Evolutionary conservation across 192 early-diverging fungal genomes (phyloP).

Genomic region (Dissophora globulifera): DNA sequence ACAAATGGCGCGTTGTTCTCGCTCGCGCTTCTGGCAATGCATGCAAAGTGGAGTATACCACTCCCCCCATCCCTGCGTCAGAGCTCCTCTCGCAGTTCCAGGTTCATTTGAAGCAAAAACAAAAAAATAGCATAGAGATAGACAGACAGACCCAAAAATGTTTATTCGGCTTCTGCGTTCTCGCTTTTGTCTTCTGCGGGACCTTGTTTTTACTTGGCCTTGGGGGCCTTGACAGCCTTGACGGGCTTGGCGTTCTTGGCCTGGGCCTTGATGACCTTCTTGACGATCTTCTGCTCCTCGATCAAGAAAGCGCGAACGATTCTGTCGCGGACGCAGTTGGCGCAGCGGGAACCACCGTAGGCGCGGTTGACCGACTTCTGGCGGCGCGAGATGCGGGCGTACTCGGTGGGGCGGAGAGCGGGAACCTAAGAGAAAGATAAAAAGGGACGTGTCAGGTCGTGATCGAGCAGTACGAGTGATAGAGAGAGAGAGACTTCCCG

Average conservation of each 20-base stretch:
- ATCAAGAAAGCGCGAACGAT: conserved; percentile 99
- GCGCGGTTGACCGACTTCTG: conserved; percentile 94
- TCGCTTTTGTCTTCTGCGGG: neutral
- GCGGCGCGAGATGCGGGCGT: conserved; percentile 89
- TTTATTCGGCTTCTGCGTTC: neutral
- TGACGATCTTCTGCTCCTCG: conserved; percentile 99
- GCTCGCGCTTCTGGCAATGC: no score
- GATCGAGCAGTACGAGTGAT: no score
- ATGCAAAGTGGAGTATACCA: no score
- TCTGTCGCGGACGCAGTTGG: conserved; percentile 77
- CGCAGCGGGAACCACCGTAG: conserved; percentile 98
- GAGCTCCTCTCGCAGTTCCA: no score
- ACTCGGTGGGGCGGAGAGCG: conserved; percentile 92
- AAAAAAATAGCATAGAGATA: neutral
- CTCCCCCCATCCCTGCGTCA: no score
- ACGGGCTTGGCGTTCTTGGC: conserved; percentile 52
- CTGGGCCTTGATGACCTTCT: conserved; percentile 94
- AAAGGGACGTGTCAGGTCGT: no score
- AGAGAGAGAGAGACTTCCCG: no score
- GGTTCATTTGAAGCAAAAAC: no score
- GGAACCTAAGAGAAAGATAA: no score
- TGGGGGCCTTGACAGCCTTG: conserved; percentile 41
- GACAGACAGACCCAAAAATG: conserved; percentile 1
- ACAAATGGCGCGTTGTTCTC: no score
- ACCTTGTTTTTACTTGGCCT: conserved; percentile 27